Evolutionary conservation across 1,284 basidiomycete species (phyloP).

Genomic region (Lignosus rhinocerotis): DNA sequence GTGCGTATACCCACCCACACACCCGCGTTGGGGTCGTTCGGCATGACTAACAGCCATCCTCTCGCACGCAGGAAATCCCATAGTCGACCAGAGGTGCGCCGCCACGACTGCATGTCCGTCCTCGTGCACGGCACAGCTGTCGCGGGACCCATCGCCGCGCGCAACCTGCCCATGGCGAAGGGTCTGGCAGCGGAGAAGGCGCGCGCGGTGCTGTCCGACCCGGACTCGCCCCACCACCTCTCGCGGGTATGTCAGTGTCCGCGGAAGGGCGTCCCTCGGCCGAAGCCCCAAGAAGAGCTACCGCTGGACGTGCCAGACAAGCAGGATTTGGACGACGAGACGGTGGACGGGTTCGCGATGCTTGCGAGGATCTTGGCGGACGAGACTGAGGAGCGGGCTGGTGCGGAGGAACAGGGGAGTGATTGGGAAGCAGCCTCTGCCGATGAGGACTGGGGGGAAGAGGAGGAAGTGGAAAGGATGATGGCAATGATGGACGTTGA

Average conservation of each 20-base stretch:
- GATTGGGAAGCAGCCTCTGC: background rate
- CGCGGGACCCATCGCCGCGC: constrained; percentile 57
- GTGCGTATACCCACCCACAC: constrained; percentile 34
- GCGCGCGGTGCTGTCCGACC: constrained; percentile 49
- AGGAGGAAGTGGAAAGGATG: constrained; percentile 15
- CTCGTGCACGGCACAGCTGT: constrained; percentile 58
- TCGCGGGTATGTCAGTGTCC: constrained; percentile 55
- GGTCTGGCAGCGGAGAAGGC: constrained; percentile 66
- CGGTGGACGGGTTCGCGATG: constrained; percentile 40
- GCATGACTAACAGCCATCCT: background rate
- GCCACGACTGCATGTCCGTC: constrained; percentile 53
- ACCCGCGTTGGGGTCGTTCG: too few species aligned
- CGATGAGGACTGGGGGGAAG: constrained; percentile 6
- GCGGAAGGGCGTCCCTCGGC: constrained; percentile 4
- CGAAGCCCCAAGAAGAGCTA: constrained; percentile 6
- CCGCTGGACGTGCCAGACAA: constrained; percentile 2
- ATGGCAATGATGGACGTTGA: constrained; percentile 10
- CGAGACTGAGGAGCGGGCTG: background rate
- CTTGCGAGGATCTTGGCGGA: constrained; percentile 18
- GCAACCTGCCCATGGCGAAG: constrained; percentile 58
- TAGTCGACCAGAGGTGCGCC: constrained; percentile 43
- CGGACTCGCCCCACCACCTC: constrained; percentile 44
- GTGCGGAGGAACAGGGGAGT: background rate
- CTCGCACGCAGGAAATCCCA: constrained; percentile 45
- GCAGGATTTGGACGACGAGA: constrained; percentile 37